Base-by-base conservation (phyloP, 495 filamentous ascomycete species). In the Aspergillus sclerotioniger region DNA sequence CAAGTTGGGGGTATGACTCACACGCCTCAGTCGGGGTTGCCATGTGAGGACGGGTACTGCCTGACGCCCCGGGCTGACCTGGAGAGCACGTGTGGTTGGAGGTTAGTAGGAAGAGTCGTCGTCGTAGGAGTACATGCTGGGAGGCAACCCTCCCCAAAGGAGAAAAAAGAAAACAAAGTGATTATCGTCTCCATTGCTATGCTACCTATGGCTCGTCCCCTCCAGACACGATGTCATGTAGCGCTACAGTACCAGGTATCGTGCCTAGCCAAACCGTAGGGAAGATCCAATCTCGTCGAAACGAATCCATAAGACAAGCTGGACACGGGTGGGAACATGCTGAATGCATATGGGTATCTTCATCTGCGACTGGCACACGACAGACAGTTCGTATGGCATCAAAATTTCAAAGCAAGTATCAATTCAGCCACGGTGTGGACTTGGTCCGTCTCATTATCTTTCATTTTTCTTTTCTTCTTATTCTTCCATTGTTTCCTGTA, bases 311-410 rank as follows among this genome's bases (percentile, higher is more conserved):
- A 15, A 25, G 41, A 54, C 39, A 54, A 45, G 33, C 19, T 3
- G 15, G 44, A 56, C 31, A 46, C 28, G 47, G 29, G n/a, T 43
- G 17, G 43, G 48, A 52, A 61, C 43, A 56, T 55, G 58, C 58
- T 43, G 53, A 45, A 58, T 43, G 57, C 45, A 48, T 61, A 57
- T 58, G 48, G 49, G 46, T 51, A 62, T 54, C 57, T 54, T 54
- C 45, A 35, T 48, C 8, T 8, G 33, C 51, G 45, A 57, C 29
- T 31, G 37, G 47, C 15, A 50, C 44, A 39, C 37, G 25, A 20
- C 25, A 54, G 25, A 20, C 25, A 54, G 21, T 53, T 17, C 25
- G 31, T 46, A 48, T 51, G 28, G 45, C 51, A 43, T 43, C 49
- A 54, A 51, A 39, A 7, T 54, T 7, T 46, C 3, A 50, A 15